Evolutionary conservation across 1,284 basidiomycete genomes (phyloP), one percentile per base, ranked within the genome.

Genomic region (Melampsora larici-populina): DNA sequence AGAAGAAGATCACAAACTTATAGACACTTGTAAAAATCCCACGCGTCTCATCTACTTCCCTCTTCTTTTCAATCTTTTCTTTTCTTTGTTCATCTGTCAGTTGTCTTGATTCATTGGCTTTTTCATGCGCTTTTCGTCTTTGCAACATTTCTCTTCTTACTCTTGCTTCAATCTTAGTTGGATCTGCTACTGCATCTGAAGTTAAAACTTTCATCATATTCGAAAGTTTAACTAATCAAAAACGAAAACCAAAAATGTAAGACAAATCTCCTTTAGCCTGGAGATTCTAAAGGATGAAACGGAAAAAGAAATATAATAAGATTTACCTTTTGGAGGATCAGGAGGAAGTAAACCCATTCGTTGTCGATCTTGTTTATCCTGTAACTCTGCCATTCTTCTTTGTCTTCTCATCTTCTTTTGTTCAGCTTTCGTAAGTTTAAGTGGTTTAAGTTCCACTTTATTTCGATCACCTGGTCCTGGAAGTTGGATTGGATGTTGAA

Each of bases 161-260:
- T 65, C 92, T 89, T 5, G 95, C 95, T 85, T 99, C 97, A 17
- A 99, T 93, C 80, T 95, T 91, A 1, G 97, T 99, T 0, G 97
- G 72, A 83, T 99, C 97, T 86, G 94, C 92, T 15, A 98, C 91
- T 0, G 94, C 95, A 83, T 98, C 95, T 13, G 93, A 93, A 0
- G 96, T 97, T 55, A 99, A 87, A 17, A 99, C 97, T 83, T 94
- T 94, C 95, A 99, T 98, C 83, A 99, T 86, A 85, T 99, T 99
- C 63, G 92, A 89, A 78, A 99, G 87, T 69, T 94, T 93, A 78
- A 99, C 96, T 94, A 55, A 11, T 40, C 7, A 80, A 64, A 70
- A 68, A 5, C 66, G 70, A 66, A 51, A 36, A 63, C 55, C 18
- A 55, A 62, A 49, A 31, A 36, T 24, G 15, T 17, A 65, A 69